Conservation (phyloP, 371 early-diverging fungal species). For the Basidiobolus heterosporus region DNA sequence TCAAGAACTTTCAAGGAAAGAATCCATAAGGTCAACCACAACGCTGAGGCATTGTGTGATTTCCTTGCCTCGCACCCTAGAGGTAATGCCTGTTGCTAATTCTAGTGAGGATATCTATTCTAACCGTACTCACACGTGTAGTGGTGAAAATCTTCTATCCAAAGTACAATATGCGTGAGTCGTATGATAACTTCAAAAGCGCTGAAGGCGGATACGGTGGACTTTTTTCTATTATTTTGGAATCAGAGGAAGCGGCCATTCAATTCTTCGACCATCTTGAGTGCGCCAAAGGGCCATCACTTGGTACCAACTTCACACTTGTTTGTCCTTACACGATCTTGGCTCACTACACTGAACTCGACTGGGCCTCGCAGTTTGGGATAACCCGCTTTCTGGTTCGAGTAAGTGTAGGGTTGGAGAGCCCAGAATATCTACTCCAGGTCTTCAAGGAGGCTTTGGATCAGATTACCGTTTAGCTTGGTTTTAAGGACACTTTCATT, state of each 20-base stretch:
- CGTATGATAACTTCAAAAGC: conserved; percentile 42
- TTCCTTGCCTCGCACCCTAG: conserved; percentile 40
- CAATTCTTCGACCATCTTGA: conserved; percentile 67
- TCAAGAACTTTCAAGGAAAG: conserved; percentile 71
- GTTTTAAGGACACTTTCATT: too few species aligned
- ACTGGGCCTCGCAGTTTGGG: conserved; percentile 74
- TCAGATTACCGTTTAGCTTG: too few species aligned
- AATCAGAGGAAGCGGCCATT: conserved; percentile 32
- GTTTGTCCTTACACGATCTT: conserved; percentile 85
- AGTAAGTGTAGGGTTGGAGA: conserved; percentile 82
- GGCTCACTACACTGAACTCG: conserved; percentile 83
- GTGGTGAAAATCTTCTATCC: conserved; percentile 69
- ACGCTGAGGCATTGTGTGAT: conserved; percentile 62
- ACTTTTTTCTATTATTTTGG: conserved; percentile 65
- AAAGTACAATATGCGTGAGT: conserved; percentile 46
- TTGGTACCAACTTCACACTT: conserved; percentile 92
- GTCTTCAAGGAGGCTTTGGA: not conserved
- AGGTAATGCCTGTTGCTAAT: conserved; percentile 23
- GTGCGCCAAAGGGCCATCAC: conserved; percentile 80
- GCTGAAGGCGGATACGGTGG: conserved; percentile 70
- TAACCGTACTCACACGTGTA: conserved; percentile 7
- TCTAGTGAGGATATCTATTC: too few species aligned
- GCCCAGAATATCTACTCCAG: conserved; percentile 4
- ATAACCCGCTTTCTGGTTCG: conserved; percentile 65
- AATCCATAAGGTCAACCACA: conserved; percentile 51